A percentile compares a stretch with the other conserved stretches of the same genome.
These are phyloP conservation scores for Corymbia citriodora DNA, from an alignment of 441 rosid species.

Conservation along the genomic window DNA sequence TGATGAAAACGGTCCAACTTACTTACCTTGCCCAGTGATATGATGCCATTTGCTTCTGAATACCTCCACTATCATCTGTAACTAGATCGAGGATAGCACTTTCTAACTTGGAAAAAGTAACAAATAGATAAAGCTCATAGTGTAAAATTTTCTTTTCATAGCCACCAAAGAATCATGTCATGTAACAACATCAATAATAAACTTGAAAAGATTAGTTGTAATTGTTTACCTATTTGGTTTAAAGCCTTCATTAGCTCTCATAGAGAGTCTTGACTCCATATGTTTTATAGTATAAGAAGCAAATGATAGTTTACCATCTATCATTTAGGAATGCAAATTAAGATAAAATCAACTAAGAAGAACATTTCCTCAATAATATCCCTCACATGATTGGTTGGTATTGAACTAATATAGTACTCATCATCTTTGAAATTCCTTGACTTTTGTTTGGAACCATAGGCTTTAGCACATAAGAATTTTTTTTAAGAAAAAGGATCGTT, in stretches of 20 bases:
- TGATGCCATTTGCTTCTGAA: slow-evolving; percentile 67
- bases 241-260: slow-evolving; percentile 71
- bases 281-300: slow-evolving; percentile 30
- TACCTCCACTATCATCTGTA: slow-evolving; percentile 75
- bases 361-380: neutral
- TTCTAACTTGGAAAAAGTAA: slow-evolving; percentile 51
- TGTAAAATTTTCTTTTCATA: neutral
- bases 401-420: slow-evolving; percentile 73
- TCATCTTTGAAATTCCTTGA: slow-evolving; percentile 78
- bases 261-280: slow-evolving; percentile 75
- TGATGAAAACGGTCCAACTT: neutral
- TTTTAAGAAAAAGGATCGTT: neutral
- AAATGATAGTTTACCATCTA: neutral
- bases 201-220: neutral
- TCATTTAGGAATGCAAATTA: neutral
- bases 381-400: slow-evolving; percentile 81
- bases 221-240: slow-evolving; percentile 69
- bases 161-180: neutral
- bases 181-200: neutral
- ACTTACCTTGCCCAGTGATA: slow-evolving; percentile 94
- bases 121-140: neutral
- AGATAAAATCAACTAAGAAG: neutral
- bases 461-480: slow-evolving; percentile 18
- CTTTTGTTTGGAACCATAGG: slow-evolving; percentile 63
- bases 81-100: slow-evolving; percentile 89